Evolutionary conservation across 2,329 filamentous ascomycete genomes (phyloP).

Genomic region (Fusarium duplospermum): DNA sequence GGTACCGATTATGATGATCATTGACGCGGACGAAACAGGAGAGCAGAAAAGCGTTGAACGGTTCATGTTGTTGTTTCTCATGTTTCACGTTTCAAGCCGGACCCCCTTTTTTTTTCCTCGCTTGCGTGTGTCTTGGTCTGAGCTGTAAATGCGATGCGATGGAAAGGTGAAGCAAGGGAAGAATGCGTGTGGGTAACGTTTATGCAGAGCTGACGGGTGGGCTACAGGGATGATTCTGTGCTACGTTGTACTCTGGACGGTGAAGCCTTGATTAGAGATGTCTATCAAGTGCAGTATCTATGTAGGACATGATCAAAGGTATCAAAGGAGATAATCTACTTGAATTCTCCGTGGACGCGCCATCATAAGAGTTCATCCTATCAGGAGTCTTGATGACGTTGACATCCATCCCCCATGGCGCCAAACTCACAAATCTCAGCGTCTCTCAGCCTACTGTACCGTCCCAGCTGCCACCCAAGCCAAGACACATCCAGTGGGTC

Average conservation of each 20-base stretch:
- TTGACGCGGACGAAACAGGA: neutral
- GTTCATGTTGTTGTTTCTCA: conserved; percentile 1
- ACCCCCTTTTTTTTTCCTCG: conserved; percentile 17
- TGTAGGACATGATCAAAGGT: neutral
- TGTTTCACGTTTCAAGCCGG: conserved; percentile 36
- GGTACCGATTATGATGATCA: neutral
- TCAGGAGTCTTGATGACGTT: neutral
- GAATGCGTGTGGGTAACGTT: conserved; percentile 23
- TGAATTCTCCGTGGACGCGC: neutral
- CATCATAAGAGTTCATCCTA: neutral
- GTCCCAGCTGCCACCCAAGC: neutral
- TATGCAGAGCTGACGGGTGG: conserved; percentile 28
- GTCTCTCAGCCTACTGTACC: conserved; percentile 16
- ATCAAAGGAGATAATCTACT: neutral
- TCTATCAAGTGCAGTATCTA: neutral
- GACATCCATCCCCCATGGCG: neutral
- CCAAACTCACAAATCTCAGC: conserved; percentile 7
- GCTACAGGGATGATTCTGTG: neutral
- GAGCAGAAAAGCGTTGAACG: neutral
- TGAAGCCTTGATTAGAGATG: neutral
- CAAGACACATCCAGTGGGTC: conserved; percentile 27
- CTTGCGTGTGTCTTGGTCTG: conserved; percentile 2
- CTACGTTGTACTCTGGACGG: neutral
- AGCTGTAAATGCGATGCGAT: neutral
- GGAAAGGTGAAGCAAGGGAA: conserved; percentile 22